Evolutionary conservation across 495 filamentous ascomycete species (phyloP).

Genomic region (Opeltia flavorubescens): DNA sequence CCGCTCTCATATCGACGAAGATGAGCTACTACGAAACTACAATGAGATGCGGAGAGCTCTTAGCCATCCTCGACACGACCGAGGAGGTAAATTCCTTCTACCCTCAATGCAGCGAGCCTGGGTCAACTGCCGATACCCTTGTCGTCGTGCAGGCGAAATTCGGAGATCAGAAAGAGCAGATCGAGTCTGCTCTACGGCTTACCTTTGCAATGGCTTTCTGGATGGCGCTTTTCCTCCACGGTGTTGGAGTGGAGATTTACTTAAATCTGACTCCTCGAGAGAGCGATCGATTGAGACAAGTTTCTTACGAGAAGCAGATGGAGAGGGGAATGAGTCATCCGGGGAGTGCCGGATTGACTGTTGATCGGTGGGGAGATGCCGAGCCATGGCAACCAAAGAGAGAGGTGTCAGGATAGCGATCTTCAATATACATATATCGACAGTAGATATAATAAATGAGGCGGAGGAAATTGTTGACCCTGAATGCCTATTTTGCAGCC

Average conservation of each 20-base stretch:
- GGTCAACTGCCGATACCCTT: slow-evolving; percentile 14
- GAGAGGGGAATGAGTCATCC: slow-evolving; percentile 33
- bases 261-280: slow-evolving; percentile 36
- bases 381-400: neutral
- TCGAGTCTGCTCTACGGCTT: slow-evolving; percentile 23
- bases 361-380: slow-evolving; percentile 31
- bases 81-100: slow-evolving; percentile 18
- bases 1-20: slow-evolving; percentile 20
- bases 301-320: slow-evolving; percentile 37
- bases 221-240: slow-evolving; percentile 30
- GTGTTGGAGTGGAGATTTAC: slow-evolving; percentile 35
- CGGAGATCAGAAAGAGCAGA: slow-evolving; percentile 14
- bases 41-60: slow-evolving; percentile 30
- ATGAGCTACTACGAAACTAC: slow-evolving; percentile 22
- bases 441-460: too few relatives aligned
- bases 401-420: neutral
- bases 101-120: slow-evolving; percentile 24
- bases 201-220: slow-evolving; percentile 32
- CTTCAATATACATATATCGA: neutral
- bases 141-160: slow-evolving; percentile 22
- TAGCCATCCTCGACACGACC: slow-evolving; percentile 16
- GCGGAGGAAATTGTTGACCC: too few relatives aligned
- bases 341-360: slow-evolving; percentile 31
- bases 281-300: slow-evolving; percentile 28
- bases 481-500: too few relatives aligned